Evolutionary conservation across 2,329 filamentous ascomycete species (phyloP), one percentile per base, ranked within the genome.

Genomic region (Tetracladium maxilliforme): DNA sequence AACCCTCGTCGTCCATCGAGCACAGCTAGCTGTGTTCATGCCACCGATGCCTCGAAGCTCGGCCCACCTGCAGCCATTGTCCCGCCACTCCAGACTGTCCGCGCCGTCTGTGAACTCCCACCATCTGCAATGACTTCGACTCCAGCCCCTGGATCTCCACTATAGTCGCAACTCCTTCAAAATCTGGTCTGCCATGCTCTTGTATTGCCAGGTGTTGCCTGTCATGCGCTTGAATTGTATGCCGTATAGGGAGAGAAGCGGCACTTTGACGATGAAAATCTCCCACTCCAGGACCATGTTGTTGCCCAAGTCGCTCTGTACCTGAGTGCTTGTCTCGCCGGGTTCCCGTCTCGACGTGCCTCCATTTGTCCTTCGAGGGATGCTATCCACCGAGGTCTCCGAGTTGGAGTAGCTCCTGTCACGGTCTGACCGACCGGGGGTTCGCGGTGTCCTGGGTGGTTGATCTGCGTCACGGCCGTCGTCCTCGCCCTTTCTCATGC

Each of bases 221-320:
- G 81, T 71, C 38, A 95, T 76, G 46, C 90, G 84, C 64, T 98
- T 98, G 60, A 98, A 98, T 49, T 95, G 90, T 33, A 98, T 86
- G 24, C 90, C 90, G 44, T 98, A 87, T 29, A 98, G 56, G 21
- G 79, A 84, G 32, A 98, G 71, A 25, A 98, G 58, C 9, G 90
- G 90, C 14, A 98, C 84, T 54, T 98, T 98, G 47, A 98, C 90
- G 38, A 98, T 90, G 38, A 94, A 74, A 34, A 95, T 93, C 47
- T 98, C 90, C 44, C 95, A 98, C 35, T 81, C 74, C 26, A 95
- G 58, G 19, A 81, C 64, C 65, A 92, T 75, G 49, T 71, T 87
- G 30, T 72, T 77, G 4, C 84, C 86, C 15, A 92, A 66, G 40
- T 94, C 87, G 37, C 71, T 87, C 47, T 92, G 83, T 14, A 94